Conservation (phyloP, 805 yeast species). For the Zygosaccharomyces bailii region DNA sequence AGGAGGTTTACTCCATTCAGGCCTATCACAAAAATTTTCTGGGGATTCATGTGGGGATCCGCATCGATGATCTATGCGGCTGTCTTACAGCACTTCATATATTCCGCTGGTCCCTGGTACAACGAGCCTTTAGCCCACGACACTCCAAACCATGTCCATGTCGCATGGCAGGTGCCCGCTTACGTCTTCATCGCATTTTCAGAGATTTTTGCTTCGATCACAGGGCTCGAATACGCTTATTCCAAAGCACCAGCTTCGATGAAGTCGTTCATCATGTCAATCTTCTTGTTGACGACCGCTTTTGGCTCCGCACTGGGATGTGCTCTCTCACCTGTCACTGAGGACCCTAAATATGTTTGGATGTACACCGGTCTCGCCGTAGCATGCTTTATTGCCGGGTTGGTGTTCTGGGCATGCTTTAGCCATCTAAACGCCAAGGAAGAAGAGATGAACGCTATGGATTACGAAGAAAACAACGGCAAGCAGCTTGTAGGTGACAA, state of each 20-base stretch:
- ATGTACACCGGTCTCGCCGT: conserved; percentile 60
- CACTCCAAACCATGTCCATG: conserved; percentile 45
- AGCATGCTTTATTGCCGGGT: conserved; percentile 57
- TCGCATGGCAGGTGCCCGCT: conserved; percentile 64
- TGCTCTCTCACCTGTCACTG: conserved; percentile 63
- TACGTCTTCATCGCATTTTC: conserved; percentile 70
- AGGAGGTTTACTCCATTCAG: conserved; percentile 52
- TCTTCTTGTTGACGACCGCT: conserved; percentile 69
- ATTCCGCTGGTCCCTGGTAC: conserved; percentile 71
- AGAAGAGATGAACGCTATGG: conserved; percentile 55
- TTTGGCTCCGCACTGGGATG: conserved; percentile 73
- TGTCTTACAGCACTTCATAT: conserved; percentile 66
- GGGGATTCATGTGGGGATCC: conserved; percentile 65
- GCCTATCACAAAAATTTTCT: conserved; percentile 68
- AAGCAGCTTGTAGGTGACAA: neutral
- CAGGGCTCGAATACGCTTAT: conserved; percentile 82
- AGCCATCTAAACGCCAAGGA: conserved; percentile 51
- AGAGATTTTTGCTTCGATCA: conserved; percentile 75
- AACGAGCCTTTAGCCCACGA: conserved; percentile 57
- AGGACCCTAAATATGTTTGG: conserved; percentile 69
- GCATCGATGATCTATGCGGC: conserved; percentile 73
- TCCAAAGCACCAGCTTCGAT: conserved; percentile 69
- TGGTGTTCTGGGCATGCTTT: conserved; percentile 59
- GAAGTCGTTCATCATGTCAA: conserved; percentile 45
- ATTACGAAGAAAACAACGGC: conserved; percentile 28